Percentiles rank a stretch among this genome's conserved stretches.
Conservation (phyloP, 306 rosid species). For the Citrullus mucosospermus region DNA sequence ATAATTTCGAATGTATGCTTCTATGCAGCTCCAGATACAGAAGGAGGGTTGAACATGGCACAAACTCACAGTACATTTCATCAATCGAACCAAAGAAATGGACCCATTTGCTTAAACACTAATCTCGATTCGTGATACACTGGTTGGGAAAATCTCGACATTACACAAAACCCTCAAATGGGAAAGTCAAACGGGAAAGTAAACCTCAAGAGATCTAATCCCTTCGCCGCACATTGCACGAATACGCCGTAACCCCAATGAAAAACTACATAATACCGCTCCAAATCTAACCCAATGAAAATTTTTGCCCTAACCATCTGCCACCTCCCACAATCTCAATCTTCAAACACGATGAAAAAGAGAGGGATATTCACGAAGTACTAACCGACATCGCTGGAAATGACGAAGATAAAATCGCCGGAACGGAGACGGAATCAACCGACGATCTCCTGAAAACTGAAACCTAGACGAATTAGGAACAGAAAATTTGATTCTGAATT, state of each 20-base stretch:
- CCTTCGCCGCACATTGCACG: background rate
- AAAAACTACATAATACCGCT: background rate
- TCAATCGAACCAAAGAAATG: background rate
- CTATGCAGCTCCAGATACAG: background rate
- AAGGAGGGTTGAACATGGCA: background rate
- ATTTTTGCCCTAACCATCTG: background rate
- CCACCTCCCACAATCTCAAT: background rate
- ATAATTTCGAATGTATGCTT: background rate
- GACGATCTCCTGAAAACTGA: background rate
- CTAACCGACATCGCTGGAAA: conserved; percentile 8
- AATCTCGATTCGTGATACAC: background rate
- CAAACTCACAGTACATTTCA: background rate
- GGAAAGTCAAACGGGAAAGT: background rate
- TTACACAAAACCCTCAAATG: background rate
- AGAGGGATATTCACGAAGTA: background rate
- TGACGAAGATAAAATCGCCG: background rate
- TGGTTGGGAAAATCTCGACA: background rate
- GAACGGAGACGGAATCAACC: background rate
- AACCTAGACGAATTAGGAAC: background rate
- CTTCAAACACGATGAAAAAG: background rate
- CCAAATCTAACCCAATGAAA: background rate
- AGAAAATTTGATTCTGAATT: background rate
- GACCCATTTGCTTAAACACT: background rate
- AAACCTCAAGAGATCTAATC: conserved; percentile 7
- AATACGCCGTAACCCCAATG: background rate